Evolutionary conservation across 2,329 filamentous ascomycete genomes (phyloP), one percentile per base, ranked within the genome.

Genomic region (Fusarium penzigii): DNA sequence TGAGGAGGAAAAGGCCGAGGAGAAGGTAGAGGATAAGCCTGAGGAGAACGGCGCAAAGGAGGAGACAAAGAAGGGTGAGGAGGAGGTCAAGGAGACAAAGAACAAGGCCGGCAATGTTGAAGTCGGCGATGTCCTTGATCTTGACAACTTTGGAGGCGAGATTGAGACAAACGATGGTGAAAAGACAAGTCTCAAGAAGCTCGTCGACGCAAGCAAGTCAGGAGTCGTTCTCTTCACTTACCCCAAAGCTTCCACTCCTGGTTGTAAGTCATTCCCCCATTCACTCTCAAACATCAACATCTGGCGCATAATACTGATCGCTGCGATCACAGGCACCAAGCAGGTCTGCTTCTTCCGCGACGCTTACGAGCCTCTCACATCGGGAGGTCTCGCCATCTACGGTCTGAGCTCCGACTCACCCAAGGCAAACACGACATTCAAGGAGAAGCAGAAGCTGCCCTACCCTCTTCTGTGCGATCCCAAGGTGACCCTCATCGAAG

Each of bases 221-320:
- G 94, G 93, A 25, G 88, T 97, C 41, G 90, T 96, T 34, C 77
- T 97, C 29, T 97, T 99, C 72, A 97, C 92, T 32, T 97, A 97
- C 69, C 94, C 94, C 53, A 95, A 89, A 75, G 94, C 94, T 12
- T 94, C 89, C 29, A 99, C 94, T 17, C 90, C 91, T 38, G 93
- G 93, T 57, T 97, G 93, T 96, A 85, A 83, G 90, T 70, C 42
- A 16, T 32, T 17, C 8, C 20, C 20, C 41, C 17, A 17, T 11
- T 39, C 40, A 17, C 14, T 39, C 9, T 25, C 20, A 5, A 7
- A 7, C 20, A 9, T n/a, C 29, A 36, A 17, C 13, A 16, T 43
- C 29, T 13, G 9, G 25, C 42, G 17, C 42, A 39, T 50, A 5
- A 34, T 20, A 17, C 51, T 60, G 16, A 59, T 49, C 42, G 13